Percentiles rank a stretch among this genome's conserved stretches.
phyloP scores from a whole-genome alignment of 768 basidiomycete genomes.

The Porphyrellus cyaneotinctus region DNA sequence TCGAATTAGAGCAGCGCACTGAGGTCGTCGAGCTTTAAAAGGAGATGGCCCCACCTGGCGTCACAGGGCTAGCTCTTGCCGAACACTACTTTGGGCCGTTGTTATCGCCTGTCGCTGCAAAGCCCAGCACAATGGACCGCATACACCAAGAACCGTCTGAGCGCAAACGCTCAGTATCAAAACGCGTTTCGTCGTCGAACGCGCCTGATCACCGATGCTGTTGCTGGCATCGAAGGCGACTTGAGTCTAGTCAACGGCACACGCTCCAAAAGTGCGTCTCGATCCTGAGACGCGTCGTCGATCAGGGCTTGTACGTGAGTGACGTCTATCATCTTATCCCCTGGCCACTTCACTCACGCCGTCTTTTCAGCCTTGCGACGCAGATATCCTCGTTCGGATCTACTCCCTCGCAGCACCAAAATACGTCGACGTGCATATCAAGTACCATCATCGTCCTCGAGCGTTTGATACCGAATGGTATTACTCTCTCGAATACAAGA shows the following conservation, averaged over 20 bases:
- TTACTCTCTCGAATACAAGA: conserved; percentile 10
- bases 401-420: conserved; percentile 8
- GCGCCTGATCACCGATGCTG: not conserved
- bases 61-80: conserved; percentile 6
- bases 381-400: conserved; percentile 1
- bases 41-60: too few relatives aligned
- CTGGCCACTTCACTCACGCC: not conserved
- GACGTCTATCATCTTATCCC: not conserved
- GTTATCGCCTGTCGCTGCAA: conserved; percentile 3
- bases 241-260: not conserved
- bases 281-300: not conserved
- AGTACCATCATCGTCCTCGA: conserved; percentile 5
- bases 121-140: not conserved
- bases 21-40: too few relatives aligned
- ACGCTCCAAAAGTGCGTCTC: conserved; percentile 11
- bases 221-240: conserved; percentile 4
- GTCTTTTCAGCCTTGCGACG: not conserved
- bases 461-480: conserved; percentile 2
- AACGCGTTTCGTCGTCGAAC: not conserved
- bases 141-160: too few relatives aligned
- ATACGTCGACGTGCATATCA: conserved; percentile 17
- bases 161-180: too few relatives aligned
- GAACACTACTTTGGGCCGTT: conserved; percentile 6
- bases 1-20: too few relatives aligned
- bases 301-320: not conserved